Evolutionary conservation across 495 filamentous ascomycete species (phyloP).

Genomic region (Penicillium malachiteum): DNA sequence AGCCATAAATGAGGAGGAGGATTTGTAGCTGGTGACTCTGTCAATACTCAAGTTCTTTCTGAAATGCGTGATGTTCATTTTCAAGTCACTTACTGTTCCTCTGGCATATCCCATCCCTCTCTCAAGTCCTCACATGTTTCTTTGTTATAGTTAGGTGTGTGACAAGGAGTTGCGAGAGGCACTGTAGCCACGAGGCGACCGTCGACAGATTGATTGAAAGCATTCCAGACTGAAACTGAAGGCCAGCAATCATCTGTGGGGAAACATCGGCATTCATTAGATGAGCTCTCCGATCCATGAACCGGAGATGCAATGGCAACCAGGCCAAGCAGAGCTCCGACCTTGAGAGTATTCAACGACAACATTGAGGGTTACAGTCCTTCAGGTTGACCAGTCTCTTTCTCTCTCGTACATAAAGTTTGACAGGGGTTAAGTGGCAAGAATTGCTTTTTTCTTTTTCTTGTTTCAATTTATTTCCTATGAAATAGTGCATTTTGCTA

Average conservation of each 20-base stretch:
- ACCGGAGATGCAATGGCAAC: neutral
- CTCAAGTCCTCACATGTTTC: slow-evolving; percentile 25
- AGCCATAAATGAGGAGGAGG: slow-evolving; percentile 44
- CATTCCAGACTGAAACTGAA: slow-evolving; percentile 32
- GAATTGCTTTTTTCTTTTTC: no score
- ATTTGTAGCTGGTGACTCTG: slow-evolving; percentile 17
- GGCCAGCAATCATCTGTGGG: slow-evolving; percentile 51
- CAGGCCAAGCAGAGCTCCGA: neutral
- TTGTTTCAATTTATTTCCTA: no score
- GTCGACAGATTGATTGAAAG: slow-evolving; percentile 41
- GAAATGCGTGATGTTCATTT: slow-evolving; percentile 28
- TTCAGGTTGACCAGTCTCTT: neutral
- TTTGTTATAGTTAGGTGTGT: slow-evolving; percentile 37
- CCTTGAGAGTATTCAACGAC: neutral
- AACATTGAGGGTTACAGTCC: neutral
- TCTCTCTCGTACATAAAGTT: no score
- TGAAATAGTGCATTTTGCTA: no score
- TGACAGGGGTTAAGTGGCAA: no score
- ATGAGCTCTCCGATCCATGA: neutral
- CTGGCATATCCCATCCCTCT: slow-evolving; percentile 20
- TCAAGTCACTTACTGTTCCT: slow-evolving; percentile 22
- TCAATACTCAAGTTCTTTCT: neutral
- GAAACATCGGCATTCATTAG: slow-evolving; percentile 25
- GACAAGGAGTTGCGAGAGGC: slow-evolving; percentile 46
- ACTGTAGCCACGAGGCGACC: slow-evolving; percentile 47